A percentile compares a stretch with the other conserved stretches of the same genome.
These are phyloP conservation scores for Ensete glaucum DNA, from an alignment of 176 grass and related monocot species.

Conservation along the genomic window DNA sequence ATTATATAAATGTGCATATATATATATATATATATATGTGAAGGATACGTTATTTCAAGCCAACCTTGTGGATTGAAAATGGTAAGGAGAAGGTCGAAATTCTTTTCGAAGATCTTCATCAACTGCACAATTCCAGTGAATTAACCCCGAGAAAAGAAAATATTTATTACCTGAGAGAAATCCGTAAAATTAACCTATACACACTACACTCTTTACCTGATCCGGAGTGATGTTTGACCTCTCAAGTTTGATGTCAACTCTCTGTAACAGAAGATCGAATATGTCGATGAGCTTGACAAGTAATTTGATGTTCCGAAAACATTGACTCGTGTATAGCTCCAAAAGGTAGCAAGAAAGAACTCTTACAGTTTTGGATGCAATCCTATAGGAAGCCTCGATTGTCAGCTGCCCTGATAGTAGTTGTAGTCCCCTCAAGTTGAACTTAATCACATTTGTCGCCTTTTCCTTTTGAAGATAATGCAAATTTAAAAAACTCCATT, in stretches of 20 bases:
- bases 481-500: constrained; percentile 59
- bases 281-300: constrained; percentile 11
- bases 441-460: constrained; percentile 68
- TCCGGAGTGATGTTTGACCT: constrained; percentile 67
- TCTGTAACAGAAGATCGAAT: constrained; percentile 42
- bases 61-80: constrained; percentile 94
- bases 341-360: not conserved
- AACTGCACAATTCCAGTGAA: constrained; percentile 26
- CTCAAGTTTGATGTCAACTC: constrained; percentile 81
- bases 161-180: not conserved
- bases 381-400: constrained; percentile 64
- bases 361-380: constrained; percentile 54
- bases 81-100: constrained; percentile 66
- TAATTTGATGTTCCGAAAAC: not conserved
- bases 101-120: constrained; percentile 84
- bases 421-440: constrained; percentile 61
- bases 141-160: not conserved
- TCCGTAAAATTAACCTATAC: not conserved
- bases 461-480: constrained; percentile 53
- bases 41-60: constrained; percentile 99
- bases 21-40: not conserved
- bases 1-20: not conserved
- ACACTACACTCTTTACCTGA: constrained; percentile 37
- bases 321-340: not conserved
- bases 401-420: constrained; percentile 69